Percentiles rank a stretch among this genome's conserved stretches.
Evolutionary conservation across 2,329 filamentous ascomycete species (phyloP).

Genomic region (Raffaelea albimanens): DNA sequence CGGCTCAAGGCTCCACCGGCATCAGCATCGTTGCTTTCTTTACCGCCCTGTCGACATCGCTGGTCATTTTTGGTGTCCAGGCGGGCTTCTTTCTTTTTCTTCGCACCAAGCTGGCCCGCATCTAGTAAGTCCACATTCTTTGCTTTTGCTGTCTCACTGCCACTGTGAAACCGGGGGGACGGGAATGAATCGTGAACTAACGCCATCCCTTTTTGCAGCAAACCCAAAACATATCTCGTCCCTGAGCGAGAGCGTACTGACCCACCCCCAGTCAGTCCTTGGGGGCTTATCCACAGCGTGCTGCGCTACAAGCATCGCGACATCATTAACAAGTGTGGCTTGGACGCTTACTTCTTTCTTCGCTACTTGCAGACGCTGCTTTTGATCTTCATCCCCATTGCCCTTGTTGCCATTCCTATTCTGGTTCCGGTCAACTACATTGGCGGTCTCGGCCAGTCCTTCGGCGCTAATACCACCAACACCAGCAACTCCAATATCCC

Average conservation of each 20-base stretch:
- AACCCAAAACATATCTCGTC: constrained; percentile 77
- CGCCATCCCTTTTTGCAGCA: constrained; percentile 35
- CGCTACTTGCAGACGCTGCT: constrained; percentile 71
- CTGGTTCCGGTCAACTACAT: constrained; percentile 76
- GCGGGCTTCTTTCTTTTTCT: constrained; percentile 65
- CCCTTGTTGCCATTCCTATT: constrained; percentile 69
- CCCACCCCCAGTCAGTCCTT: constrained; percentile 52
- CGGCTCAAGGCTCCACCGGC: constrained; percentile 23
- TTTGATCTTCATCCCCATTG: constrained; percentile 83
- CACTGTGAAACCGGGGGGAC: not conserved
- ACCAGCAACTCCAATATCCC: constrained; percentile 21
- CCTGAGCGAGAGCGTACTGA: constrained; percentile 75
- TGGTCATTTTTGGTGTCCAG: constrained; percentile 54
- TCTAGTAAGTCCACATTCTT: constrained; percentile 78
- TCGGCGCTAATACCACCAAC: constrained; percentile 29
- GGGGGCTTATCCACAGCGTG: constrained; percentile 47
- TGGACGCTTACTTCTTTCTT: constrained; percentile 96
- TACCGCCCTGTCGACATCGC: constrained; percentile 53
- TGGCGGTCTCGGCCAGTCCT: constrained; percentile 55
- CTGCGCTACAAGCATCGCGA: constrained; percentile 64
- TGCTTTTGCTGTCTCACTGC: not conserved
- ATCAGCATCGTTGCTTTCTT: constrained; percentile 48
- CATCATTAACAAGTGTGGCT: constrained; percentile 87
- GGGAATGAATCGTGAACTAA: not conserved
- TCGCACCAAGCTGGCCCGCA: constrained; percentile 68